Evolutionary conservation across 2,329 filamentous ascomycete genomes (phyloP), one percentile per base, ranked within the genome.

Genomic region (Cadophora malorum): DNA sequence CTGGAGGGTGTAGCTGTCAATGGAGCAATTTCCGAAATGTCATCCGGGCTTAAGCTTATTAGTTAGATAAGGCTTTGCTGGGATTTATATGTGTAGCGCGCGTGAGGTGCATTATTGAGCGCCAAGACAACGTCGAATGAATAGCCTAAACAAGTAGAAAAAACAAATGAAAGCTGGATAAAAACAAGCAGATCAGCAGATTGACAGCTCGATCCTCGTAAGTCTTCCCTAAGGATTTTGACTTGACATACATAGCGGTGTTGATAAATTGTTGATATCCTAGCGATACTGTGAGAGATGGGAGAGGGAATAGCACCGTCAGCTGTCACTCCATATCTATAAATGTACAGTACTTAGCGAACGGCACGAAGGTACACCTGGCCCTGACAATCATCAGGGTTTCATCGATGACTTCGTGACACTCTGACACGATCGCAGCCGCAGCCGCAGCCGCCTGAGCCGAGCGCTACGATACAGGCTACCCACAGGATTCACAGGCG

Each of bases 1-100:
- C 82, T 0, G 87, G 88, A 19, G 88, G 88, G 1, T 90, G 88
- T 74, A 82, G 80, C 77, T 90, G 88, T 76, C 80, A 84, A 72
- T 90, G 87, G 85, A 80, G 82, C 66, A 90, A 90, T 63, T 78
- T 77, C 65, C 59, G 69, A 56, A 69, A 67, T 33, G 62, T 74
- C 7, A 41, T 55, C 23, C 41, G 63, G 62, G 31, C 55, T 25
- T 67, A 52, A 35, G 28, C 31, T 31, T 60, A 28, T 23, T n/a
- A 21, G 33, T 23, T n/a, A 21, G 33, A 50, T 62, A 45, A 28
- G 21, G 61, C 12, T 25, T 58, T 45, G 50, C 31, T 63, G n/a
- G 23, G 19, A 45, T 28, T 21, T 21, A 4, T 23, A 31, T 60
- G 62, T 56, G 66, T 67, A 50, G 59, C 35, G 52, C 5, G 38